phyloP scores from a whole-genome alignment of 345 rosid species.

The Gossypium bickii region DNA sequence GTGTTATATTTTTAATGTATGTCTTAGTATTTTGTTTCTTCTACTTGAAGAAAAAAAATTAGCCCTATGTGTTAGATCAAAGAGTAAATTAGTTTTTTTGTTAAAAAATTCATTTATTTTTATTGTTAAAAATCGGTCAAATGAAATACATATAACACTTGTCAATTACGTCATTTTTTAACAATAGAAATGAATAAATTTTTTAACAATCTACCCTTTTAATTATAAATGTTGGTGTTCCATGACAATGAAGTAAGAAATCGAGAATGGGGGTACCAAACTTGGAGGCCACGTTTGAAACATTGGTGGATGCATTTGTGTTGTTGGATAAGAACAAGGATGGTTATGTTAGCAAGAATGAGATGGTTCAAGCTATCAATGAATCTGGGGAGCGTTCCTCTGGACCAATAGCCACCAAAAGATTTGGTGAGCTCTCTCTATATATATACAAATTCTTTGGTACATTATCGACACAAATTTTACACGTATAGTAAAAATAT shows the following conservation, averaged over 20 bases:
- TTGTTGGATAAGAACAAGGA: conserved; percentile 88
- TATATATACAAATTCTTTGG: not conserved
- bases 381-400: conserved; percentile 93
- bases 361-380: conserved; percentile 80
- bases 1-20: not conserved
- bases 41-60: too few species aligned
- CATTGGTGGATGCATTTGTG: conserved; percentile 78
- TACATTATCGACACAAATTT: too few species aligned
- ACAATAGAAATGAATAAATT: too few species aligned
- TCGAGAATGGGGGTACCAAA: conserved; percentile 63
- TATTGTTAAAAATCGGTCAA: too few species aligned
- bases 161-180: not conserved
- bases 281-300: conserved; percentile 79
- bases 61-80: rapidly evolving
- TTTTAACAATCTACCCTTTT: too few species aligned
- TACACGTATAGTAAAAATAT: too few species aligned
- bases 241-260: conserved; percentile 51
- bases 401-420: conserved; percentile 77
- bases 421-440: conserved; percentile 62
- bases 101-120: too few species aligned
- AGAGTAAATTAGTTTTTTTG: too few species aligned
- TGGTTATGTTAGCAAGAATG: conserved; percentile 78
- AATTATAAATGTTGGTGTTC: conserved; percentile 22
- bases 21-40: too few species aligned
- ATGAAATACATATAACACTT: too few species aligned